Percentiles rank a stretch among this genome's conserved stretches.
Conservation (phyloP, 352 stramenopile genomes). For the Thalassiosira pacifica region DNA sequence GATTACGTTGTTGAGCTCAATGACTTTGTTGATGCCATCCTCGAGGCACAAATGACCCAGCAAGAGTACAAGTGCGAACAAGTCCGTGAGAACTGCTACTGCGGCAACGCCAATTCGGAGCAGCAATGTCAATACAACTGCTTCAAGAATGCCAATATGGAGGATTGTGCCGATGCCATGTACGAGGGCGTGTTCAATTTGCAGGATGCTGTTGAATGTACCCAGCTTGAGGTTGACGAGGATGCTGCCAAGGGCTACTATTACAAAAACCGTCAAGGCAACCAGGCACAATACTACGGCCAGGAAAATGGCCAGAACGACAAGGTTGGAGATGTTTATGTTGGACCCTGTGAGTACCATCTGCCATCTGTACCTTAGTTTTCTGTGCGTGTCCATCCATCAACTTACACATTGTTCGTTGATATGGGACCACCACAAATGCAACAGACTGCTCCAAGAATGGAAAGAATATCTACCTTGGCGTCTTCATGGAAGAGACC, state of each 20-base stretch:
- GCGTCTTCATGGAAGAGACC: constrained; percentile 67
- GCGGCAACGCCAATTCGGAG: constrained; percentile 46
- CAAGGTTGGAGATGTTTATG: constrained; percentile 61
- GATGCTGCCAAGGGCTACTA: constrained; percentile 29
- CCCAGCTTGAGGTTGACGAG: constrained; percentile 36
- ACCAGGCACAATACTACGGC: constrained; percentile 3
- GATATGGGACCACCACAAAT: too few relatives aligned
- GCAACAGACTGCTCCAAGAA: constrained; percentile 64
- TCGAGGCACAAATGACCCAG: constrained; percentile 66
- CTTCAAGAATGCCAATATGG: constrained; percentile 37
- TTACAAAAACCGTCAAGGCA: constrained; percentile 22
- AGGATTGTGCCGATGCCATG: constrained; percentile 28
- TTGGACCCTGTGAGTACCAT: constrained; percentile 61
- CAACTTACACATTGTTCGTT: too few relatives aligned
- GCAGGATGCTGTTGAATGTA: constrained; percentile 32
- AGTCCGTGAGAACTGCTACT: constrained; percentile 76
- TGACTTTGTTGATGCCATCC: constrained; percentile 77
- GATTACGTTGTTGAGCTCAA: constrained; percentile 77
- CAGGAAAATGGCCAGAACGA: constrained; percentile 21
- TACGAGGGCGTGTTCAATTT: constrained; percentile 32
- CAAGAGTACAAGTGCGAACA: constrained; percentile 76
- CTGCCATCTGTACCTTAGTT: too few relatives aligned
- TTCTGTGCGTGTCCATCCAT: too few relatives aligned
- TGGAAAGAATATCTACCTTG: constrained; percentile 69
- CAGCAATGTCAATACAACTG: constrained; percentile 37